Percentiles rank a stretch among this genome's conserved stretches.
Evolutionary conservation across 345 rosid species (phyloP).

Genomic region (Melastoma malabathricum): DNA sequence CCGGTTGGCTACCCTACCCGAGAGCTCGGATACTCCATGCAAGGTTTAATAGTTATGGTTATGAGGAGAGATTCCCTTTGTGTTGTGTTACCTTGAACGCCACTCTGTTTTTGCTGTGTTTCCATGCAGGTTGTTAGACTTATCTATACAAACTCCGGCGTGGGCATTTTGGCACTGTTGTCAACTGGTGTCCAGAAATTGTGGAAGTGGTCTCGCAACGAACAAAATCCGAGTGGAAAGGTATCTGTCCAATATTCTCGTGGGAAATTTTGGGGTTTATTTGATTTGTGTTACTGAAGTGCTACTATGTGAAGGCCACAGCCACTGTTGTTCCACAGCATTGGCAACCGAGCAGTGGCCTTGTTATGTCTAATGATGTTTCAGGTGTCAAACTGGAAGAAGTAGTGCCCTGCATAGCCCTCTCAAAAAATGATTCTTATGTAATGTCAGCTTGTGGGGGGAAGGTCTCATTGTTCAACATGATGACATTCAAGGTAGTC

Average conservation of each 20-base stretch:
- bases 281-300: conserved; percentile 5
- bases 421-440: conserved; percentile 83
- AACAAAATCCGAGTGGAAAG: conserved; percentile 72
- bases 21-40: conserved; percentile 47
- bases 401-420: conserved; percentile 78
- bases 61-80: not conserved
- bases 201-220: conserved; percentile 67
- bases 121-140: conserved; percentile 59
- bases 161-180: conserved; percentile 72
- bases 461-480: conserved; percentile 73
- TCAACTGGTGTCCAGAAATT: conserved; percentile 58
- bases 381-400: conserved; percentile 64
- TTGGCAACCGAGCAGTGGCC: conserved; percentile 88
- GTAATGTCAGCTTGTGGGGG: conserved; percentile 93
- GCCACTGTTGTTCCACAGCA: conserved; percentile 48
- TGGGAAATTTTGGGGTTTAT: not conserved
- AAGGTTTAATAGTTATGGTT: conserved; percentile 35
- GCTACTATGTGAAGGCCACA: conserved; percentile 43
- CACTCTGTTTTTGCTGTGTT: not conserved
- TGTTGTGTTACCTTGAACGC: conserved; percentile 3
- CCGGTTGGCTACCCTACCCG: conserved; percentile 52
- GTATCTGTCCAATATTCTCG: conserved; percentile 12
- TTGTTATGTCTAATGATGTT: conserved; percentile 66
- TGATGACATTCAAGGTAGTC: conserved; percentile 80
- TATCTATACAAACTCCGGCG: conserved; percentile 72